phyloP scores from a whole-genome alignment of 495 filamentous ascomycete species.

The Astrothelium macrocarpum region DNA sequence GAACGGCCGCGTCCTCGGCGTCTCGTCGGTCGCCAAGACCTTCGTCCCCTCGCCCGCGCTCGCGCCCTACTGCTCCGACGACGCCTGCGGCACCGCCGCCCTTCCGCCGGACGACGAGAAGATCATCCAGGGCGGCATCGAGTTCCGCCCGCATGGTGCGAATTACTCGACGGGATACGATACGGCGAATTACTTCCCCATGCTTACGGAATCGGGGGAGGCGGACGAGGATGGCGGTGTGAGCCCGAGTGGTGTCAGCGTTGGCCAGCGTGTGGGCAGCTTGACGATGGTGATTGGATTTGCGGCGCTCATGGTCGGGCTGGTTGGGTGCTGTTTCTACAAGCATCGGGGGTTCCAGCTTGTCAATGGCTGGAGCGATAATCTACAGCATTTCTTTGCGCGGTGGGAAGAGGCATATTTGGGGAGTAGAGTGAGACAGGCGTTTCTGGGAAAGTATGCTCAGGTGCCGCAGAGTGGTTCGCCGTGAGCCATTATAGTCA shows the following conservation, averaged over 20 bases:
- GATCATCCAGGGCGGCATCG: not conserved
- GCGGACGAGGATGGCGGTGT: not conserved
- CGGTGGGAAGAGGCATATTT: not conserved
- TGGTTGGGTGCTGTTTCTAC: conserved; percentile 1
- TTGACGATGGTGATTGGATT: conserved; percentile 1
- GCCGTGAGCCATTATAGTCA: not conserved
- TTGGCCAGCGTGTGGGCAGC: not conserved
- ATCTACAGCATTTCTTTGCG: not conserved
- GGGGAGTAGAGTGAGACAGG: not conserved
- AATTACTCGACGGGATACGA: conserved; percentile 13
- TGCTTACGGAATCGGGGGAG: not conserved
- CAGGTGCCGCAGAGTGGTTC: not conserved
- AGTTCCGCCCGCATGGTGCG: not conserved
- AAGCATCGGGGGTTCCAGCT: not conserved
- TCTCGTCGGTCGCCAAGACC: conserved; percentile 19
- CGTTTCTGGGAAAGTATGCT: not conserved
- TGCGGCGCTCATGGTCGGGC: not conserved
- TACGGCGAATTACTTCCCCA: conserved; percentile 15
- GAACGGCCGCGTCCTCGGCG: conserved; percentile 13
- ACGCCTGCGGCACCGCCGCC: conserved; percentile 12
- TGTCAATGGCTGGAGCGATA: conserved; percentile 2
- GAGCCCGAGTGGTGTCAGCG: not conserved
- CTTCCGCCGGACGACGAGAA: conserved; percentile 7
- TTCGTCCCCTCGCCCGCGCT: conserved; percentile 17
- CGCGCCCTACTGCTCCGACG: conserved; percentile 14